Evolutionary conservation across 2,329 filamentous ascomycete species (phyloP), one percentile per base, ranked within the genome.

Genomic region (Hypoxylon sp.): DNA sequence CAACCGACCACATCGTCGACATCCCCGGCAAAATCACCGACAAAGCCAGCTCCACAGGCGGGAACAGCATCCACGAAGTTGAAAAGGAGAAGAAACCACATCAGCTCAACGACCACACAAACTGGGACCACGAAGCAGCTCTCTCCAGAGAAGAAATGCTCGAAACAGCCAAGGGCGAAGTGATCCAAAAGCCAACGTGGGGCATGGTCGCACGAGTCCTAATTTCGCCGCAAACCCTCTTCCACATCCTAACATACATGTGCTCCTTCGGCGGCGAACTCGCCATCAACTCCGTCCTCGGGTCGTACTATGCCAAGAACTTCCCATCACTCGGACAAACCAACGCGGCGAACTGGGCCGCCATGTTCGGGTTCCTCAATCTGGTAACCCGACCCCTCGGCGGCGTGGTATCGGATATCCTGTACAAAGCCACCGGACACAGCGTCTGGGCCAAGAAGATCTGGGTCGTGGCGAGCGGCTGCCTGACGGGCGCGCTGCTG

Each of bases 341-440:
- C 1, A 79, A 80, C 13, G 84, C 87, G 0, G 84, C 87, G 69
- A 85, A 86, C 78, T 88, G 90, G 85, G 91, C 91, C 13, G 86
- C 91, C 71, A 92, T 92, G 84, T 94, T 93, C 77, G 92, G 91
- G 26, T 89, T 94, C 60, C 85, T 93, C 72, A 94, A 94, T 82
- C 80, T 92, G 58, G 77, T 90, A 59, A 90, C 88, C 42, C 85
- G 92, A 1, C 91, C 92, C 0, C 78, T 90, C 0, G 91, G 91
- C 52, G 91, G 92, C 54, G 81, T 85, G 19, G 70, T 87, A 22
- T 80, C 84, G 8, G 88, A 90, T 73, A 33, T 83, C 1, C 76
- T 88, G 4, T 88, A 87, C 79, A 80, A 66, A 63, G 66, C 33
- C 76, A 74, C 67, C 71, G 79, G 53, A 10, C 75, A 73, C 67